phyloP scores from a whole-genome alignment of 1,139 yeast genomes.

The Yamadazyma sp. region DNA sequence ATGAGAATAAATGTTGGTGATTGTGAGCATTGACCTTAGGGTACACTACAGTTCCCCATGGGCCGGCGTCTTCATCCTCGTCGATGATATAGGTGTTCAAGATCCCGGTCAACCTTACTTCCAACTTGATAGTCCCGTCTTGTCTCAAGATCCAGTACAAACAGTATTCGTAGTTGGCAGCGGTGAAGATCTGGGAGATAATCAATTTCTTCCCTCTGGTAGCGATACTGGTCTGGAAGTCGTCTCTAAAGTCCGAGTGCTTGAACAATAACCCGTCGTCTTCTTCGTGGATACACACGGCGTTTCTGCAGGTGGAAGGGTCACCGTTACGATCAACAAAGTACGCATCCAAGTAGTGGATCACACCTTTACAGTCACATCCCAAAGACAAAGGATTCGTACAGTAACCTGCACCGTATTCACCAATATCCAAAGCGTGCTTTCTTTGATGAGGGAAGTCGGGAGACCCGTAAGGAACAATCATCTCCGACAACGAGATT shows the following conservation, averaged over 20 bases:
- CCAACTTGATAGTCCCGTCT: constrained; percentile 80
- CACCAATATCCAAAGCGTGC: constrained; percentile 85
- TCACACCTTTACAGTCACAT: constrained; percentile 83
- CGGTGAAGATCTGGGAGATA: constrained; percentile 78
- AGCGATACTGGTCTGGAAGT: constrained; percentile 69
- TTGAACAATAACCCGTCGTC: constrained; percentile 77
- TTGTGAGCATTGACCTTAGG: constrained; percentile 83
- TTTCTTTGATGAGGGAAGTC: constrained; percentile 80
- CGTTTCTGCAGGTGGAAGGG: constrained; percentile 69
- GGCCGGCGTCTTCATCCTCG: constrained; percentile 64
- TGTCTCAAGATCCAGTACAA: constrained; percentile 81
- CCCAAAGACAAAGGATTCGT: constrained; percentile 77
- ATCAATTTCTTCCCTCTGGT: constrained; percentile 75
- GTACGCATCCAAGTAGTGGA: constrained; percentile 77
- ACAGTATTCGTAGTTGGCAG: constrained; percentile 84
- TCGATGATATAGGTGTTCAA: constrained; percentile 66
- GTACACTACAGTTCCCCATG: constrained; percentile 80
- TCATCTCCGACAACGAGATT: constrained; percentile 77
- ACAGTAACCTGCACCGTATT: constrained; percentile 85
- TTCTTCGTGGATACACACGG: constrained; percentile 82
- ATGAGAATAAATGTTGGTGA: constrained; percentile 82
- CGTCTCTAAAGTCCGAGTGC: constrained; percentile 83
- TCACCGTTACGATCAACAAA: constrained; percentile 67
- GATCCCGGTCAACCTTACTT: constrained; percentile 78
- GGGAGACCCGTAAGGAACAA: constrained; percentile 82